Evolutionary conservation across 345 rosid genomes (phyloP).

Genomic region (Brassica carinata): DNA sequence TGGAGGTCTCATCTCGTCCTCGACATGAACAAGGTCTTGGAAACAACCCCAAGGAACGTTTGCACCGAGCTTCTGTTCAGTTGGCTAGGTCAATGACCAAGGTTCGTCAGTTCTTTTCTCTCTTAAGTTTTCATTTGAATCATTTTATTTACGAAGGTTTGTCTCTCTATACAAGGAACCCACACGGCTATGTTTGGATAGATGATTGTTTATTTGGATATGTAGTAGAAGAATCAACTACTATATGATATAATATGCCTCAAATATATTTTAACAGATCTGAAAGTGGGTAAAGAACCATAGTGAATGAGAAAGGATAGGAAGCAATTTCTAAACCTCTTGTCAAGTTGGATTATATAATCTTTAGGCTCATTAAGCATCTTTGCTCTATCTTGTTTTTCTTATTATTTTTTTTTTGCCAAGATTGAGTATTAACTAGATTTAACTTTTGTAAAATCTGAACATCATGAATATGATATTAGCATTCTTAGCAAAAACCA

Average conservation of each 20-base stretch:
- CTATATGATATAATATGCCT: neutral
- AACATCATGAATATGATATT: no score
- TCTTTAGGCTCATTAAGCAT: no score
- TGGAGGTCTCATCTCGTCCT: neutral
- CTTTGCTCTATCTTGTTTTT: no score
- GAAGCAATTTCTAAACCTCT: no score
- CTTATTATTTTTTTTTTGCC: no score
- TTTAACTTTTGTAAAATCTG: no score
- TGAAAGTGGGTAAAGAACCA: neutral
- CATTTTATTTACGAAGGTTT: neutral
- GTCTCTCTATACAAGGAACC: neutral
- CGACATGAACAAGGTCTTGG: neutral
- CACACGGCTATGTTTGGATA: neutral
- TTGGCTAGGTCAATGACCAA: neutral
- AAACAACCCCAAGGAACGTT: neutral
- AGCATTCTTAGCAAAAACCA: neutral
- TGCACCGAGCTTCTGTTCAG: neutral
- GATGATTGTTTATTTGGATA: neutral
- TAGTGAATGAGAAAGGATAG: neutral
- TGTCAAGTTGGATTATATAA: no score
- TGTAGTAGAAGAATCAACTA: neutral
- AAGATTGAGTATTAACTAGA: no score
- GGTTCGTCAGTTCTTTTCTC: conserved; percentile 6
- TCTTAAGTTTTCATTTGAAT: neutral
- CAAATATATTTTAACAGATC: neutral